Conservation (phyloP, 805 yeast genomes). For the Candida jianshihensis region DNA sequence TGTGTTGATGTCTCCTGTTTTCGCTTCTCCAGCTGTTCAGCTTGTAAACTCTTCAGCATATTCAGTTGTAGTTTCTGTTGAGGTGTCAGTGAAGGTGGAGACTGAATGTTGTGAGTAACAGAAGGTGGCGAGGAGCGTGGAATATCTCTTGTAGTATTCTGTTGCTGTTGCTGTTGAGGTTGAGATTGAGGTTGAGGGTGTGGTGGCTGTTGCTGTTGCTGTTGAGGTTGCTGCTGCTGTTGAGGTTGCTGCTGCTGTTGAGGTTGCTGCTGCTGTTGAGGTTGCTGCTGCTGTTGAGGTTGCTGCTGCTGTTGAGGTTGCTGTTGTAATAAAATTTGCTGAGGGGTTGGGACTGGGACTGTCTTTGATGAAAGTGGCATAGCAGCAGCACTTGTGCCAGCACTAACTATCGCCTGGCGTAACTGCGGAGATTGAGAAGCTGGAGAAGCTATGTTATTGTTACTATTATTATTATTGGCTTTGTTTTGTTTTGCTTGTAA, state of each 20-base stretch:
- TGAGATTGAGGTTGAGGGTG: too few species aligned
- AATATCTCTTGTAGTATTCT: too few species aligned
- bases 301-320: slow-evolving; percentile 22
- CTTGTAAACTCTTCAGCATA: slow-evolving; percentile 19
- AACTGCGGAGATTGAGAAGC: slow-evolving; percentile 4
- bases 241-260: slow-evolving; percentile 27
- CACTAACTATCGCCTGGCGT: slow-evolving; percentile 7
- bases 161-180: too few species aligned
- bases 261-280: too few species aligned
- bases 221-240: too few species aligned
- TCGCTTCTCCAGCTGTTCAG: slow-evolving; percentile 22
- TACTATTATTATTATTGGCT: slow-evolving; percentile 18
- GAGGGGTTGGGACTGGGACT: slow-evolving; percentile 33
- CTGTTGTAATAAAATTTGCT: slow-evolving; percentile 32
- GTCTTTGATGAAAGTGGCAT: slow-evolving; percentile 1
- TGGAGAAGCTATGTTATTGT: slow-evolving; percentile 4
- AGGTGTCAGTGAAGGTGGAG: slow-evolving; percentile 15
- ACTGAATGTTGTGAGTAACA: slow-evolving; percentile 1
- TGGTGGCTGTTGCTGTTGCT: slow-evolving; percentile 20
- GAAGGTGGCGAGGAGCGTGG: too few species aligned
- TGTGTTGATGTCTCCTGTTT: slow-evolving; percentile 11
- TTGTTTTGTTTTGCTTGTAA: slow-evolving; percentile 40
- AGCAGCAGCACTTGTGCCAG: slow-evolving; percentile 4
- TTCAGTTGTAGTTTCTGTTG: slow-evolving; percentile 26
- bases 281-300: too few species aligned